Base-by-base conservation (phyloP, 148 eudicot genomes). In the Euryodendron excelsum region DNA sequence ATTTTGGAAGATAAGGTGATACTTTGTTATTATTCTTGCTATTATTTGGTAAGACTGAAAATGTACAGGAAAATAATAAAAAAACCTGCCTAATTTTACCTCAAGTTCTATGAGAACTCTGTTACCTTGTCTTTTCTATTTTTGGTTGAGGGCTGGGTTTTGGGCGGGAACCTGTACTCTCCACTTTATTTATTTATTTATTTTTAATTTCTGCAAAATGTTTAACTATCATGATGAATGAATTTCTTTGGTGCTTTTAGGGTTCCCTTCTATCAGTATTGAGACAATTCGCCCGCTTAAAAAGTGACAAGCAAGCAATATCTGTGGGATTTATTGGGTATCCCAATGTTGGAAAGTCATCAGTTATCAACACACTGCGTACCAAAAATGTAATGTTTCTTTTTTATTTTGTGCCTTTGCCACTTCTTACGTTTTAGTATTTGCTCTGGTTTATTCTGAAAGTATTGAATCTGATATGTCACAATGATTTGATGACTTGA, bases 321-420 rank as follows among this genome's bases (percentile, higher is more conserved):
- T 93, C 98, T 21, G 96, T 95, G 60, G 99, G 99, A 75, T 91
- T 95, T 89, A 85, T 95, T 75, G 99, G 99, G 44, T 95, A 95
- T 81, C 99, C 97, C 1, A 95, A 93, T 85, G 99, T 95, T 62
- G 99, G 99, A 62, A 95, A 95, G 82, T 93, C 97, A 75, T 91
- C 99, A 60, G 97, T 95, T 45, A 95, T 95, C 86, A 91, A 91
- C 73, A 91, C 99, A 56, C 77, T 95, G 77, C 92, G 94, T 18
- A 88, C 97, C 8, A 93, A 93, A 85, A 90, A 88, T 93, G 99
- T 94, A 89, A 84, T 59, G 37, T 73, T 34, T 31, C 3, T 10
- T 74, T 45, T 5, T 59, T 17, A 27, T n/a, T n/a, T 28, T 3
- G 13, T 34, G 5, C 47, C 59, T 28, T 68, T 73, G 5, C 27